These are phyloP conservation scores for Echeveria elegans DNA, from an alignment of 164 flowering plant species.

Conservation along the genomic window DNA sequence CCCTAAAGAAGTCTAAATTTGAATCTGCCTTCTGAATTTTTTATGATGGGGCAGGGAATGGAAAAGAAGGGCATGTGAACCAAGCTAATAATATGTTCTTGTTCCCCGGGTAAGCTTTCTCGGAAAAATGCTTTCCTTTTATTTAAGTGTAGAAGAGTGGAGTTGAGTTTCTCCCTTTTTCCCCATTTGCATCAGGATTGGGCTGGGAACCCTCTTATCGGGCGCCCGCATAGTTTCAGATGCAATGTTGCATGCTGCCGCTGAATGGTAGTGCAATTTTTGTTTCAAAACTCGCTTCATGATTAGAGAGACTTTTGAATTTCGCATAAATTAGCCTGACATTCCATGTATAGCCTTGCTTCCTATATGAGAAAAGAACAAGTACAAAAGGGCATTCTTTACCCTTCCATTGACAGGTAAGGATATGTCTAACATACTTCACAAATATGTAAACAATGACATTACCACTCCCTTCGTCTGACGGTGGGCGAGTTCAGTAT, in stretches of 20 bases:
- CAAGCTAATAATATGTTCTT: slow-evolving; percentile 99
- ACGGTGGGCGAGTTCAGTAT: not conserved
- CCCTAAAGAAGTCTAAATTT: not conserved
- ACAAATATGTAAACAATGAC: not conserved
- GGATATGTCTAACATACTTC: not conserved
- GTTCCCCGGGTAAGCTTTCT: slow-evolving; percentile 77
- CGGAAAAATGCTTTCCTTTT: not conserved
- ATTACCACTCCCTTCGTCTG: too few relatives aligned
- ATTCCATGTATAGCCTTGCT: not conserved
- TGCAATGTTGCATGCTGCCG: slow-evolving; percentile 90
- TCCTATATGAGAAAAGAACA: not conserved
- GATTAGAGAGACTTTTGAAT: not conserved
- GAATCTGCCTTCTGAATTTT: not conserved
- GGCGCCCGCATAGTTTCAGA: slow-evolving; percentile 83
- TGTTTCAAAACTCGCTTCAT: not conserved
- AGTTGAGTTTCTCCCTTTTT: not conserved
- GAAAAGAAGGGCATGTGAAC: slow-evolving; percentile 84
- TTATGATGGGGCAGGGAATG: slow-evolving; percentile 59
- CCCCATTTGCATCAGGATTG: slow-evolving; percentile 59
- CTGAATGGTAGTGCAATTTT: slow-evolving; percentile 85
- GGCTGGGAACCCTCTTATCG: slow-evolving; percentile 79
- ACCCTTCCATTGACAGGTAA: not conserved
- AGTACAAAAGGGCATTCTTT: not conserved
- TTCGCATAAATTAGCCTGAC: too few relatives aligned
- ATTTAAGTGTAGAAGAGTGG: not conserved